Evolutionary conservation across 331 rosid species (phyloP), one percentile per base, ranked within the genome.

Genomic region (Prunus yedoensis): DNA sequence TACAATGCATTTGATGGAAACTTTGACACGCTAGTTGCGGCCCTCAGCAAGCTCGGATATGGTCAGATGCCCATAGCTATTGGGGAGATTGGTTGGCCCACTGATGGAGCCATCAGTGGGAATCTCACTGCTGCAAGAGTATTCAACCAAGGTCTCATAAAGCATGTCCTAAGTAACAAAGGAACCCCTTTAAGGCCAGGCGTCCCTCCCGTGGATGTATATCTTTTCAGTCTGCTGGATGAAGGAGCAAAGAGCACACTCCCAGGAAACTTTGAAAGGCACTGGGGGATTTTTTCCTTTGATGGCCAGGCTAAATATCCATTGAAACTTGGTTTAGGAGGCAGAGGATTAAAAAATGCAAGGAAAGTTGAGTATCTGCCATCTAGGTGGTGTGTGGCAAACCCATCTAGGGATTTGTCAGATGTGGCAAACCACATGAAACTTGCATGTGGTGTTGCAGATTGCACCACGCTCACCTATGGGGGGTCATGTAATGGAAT

Each of bases 21-120:
- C 82, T 88, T 81, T 1, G 99, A 95, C 88, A 90, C 99, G 11
- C 78, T 92, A 72, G 89, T 95, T 25, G 85, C 97, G n/a, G 97
- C 99, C 59, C 92, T 95, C 45, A 81, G 74, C 58, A 92, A 95
- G 80, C 87, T 95, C 54, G 99, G 99, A 68, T 95, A 85, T 71
- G 96, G 93, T 59, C 96, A 90, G 87, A 90, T 95, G 90, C 96
- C 99, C 9, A 87, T 95, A 53, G 87, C 84, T 16, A 79, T 95
- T 43, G 99, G 99, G 32, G 99, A 95, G 84, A 83, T 95, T 0
- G 97, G 97, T 27, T 95, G 99, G 99, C 99, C 99, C 8, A 85
- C 99, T 0, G 99, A 94, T 77, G 99, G 97, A 78, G 91, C 96
- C 56, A 15, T 88, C 41, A 87, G 87, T 16, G 97, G 97, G 59